Base-by-base conservation (phyloP, 169 alveolate genomes). In the Eimeria praecox region DNA sequence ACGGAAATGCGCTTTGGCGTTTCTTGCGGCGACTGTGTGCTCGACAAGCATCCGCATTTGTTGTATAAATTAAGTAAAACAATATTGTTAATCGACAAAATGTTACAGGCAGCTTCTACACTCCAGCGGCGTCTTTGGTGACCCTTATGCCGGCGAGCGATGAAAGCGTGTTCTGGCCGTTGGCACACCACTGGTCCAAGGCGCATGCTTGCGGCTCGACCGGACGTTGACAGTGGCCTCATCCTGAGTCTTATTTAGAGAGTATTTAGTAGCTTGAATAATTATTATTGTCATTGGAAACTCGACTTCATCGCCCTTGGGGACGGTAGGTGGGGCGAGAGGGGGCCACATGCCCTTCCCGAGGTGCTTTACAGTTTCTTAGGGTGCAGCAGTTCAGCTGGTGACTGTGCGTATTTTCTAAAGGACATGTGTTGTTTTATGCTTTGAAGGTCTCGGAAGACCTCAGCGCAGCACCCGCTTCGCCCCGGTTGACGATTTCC, bases 131-230 rank as follows among this genome's bases (percentile, higher is more conserved):
- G 14, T 69, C n/a, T 35, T 33, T 10, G 80, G 12, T 6, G 5
- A 40, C 20, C 3, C 42, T 16, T 6, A 20, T 24, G 38, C 56
- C 20, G 27, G 87, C 62, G 90, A 82, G 90, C 75, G 71, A 82
- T 54, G 66, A 82, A 33, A 82, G 49, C 90, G 62, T 5, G 49
- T n/a, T 6, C 20, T 52, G 42, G 30, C 49, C 56, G 33, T 6
- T 78, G 64, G 90, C 90, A 82, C 40, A 49, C 90, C 90, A 52
- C 49, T 82, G 90, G 90, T 49, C 90, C 90, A 82, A 6, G 49
- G 35, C 46, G 90, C 71, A 49, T 82, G 75, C 90, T 49, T n/a
- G 90, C 49, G 20, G 87, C 18, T 22, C 54, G n/a, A 44, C 40
- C 87, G 27, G 62, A 24, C 33, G 62, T 9, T 24, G 64, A n/a